These are phyloP conservation scores for Phaffia australis DNA, from an alignment of 768 basidiomycete genomes.

Conservation along the genomic window DNA sequence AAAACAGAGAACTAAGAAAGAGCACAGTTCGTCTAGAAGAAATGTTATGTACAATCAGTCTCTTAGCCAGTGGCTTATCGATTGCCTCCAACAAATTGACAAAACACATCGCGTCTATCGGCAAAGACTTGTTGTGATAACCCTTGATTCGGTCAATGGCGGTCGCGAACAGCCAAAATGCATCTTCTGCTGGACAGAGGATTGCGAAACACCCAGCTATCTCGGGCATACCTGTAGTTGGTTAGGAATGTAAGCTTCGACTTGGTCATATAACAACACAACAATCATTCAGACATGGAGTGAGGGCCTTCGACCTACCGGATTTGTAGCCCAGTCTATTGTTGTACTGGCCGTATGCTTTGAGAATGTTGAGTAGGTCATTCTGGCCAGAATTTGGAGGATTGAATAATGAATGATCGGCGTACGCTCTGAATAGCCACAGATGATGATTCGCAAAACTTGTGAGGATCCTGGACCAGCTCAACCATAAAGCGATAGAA, in stretches of 20 bases:
- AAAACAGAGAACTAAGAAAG: not conserved
- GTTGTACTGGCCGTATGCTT: constrained; percentile 16
- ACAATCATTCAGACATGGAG: not conserved
- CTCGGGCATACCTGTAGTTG: not conserved
- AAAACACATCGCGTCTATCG: constrained; percentile 20
- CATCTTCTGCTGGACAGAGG: constrained; percentile 12
- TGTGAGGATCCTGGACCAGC: not conserved
- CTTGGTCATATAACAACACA: not conserved
- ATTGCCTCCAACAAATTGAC: constrained; percentile 15
- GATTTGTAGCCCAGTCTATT: constrained; percentile 4
- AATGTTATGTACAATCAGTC: constrained; percentile 11
- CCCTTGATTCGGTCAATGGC: constrained; percentile 12
- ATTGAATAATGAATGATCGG: constrained; percentile 21
- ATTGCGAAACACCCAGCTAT: constrained; percentile 15
- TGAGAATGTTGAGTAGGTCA: constrained; percentile 18
- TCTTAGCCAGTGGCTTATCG: constrained; percentile 18
- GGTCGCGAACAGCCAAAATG: constrained; percentile 16
- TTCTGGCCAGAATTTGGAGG: constrained; percentile 14
- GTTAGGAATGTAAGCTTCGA: not conserved
- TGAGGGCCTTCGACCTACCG: not conserved
- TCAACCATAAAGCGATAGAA: not conserved
- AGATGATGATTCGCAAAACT: not conserved
- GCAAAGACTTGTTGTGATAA: constrained; percentile 14
- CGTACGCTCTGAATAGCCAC: constrained; percentile 5
- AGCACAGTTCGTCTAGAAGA: not conserved